Evolutionary conservation across 345 rosid species (phyloP), one percentile per base, ranked within the genome.

Genomic region (Salix arbutifolia): DNA sequence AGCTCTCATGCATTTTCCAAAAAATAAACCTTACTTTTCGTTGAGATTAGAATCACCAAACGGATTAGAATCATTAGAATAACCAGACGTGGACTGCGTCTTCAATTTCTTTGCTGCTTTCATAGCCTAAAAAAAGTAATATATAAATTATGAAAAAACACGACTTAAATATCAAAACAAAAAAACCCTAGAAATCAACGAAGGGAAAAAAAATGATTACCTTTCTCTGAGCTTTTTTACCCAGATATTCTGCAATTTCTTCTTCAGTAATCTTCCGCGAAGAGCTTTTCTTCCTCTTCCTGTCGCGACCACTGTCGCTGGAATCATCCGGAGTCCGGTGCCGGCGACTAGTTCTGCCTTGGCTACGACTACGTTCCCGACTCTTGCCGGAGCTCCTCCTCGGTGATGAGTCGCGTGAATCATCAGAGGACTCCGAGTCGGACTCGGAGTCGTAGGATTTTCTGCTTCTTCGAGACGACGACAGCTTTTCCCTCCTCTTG

Each of bases 41-140:
- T 88, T 93, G 79, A 96, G 94, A 84, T 96, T 93, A 8, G 96
- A 84, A 86, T 96, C 99, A 23, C 99, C 98, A 81, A 96, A 96
- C 4, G 98, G 99, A 73, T 96, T 96, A 0, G 98, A 96, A 84
- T 91, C 97, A 72, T 96, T 96, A 2, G 98, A 91, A 81, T 96
- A 96, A 28, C 98, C 98, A 1, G 97, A 89, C 4, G 90, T 94
- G 0, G 94, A 73, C 53, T 86, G 91, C 0, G 89, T 79, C 89
- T 88, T 95, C 85, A 93, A 81, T 77, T 93, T 93, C 89, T 91
- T 95, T 3, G 98, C 94, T 60, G 86, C 90, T 52, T 86, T 81
- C 86, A 82, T 77, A 8, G 97, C 98, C 98, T 95, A 35, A 14
- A 77, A 2, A 44, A 76, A 69, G 17, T 9, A 60, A 14, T 46